A percentile compares a stretch with the other conserved stretches of the same genome.
Evolutionary conservation across 305 asterid genomes (phyloP).

Genomic region (Fraxinus xanthoxyloides): DNA sequence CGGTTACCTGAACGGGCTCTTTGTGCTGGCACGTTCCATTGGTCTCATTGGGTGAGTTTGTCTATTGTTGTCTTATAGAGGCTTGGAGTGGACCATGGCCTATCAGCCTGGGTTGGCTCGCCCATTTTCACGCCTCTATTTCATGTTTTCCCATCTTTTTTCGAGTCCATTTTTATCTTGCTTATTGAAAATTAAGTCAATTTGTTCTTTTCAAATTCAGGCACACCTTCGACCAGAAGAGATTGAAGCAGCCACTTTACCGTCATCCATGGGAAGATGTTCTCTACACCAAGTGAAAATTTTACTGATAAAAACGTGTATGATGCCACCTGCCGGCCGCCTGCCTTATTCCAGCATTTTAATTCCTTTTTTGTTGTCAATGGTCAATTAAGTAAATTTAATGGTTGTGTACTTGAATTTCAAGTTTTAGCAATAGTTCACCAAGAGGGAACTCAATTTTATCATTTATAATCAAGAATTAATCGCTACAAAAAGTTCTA

Average conservation of each 20-base stretch:
- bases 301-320: not conserved
- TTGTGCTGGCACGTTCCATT: conserved; percentile 96
- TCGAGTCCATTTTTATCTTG: conserved; percentile 5
- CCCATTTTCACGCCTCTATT: not conserved
- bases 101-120: not conserved
- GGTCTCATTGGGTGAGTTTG: conserved; percentile 96
- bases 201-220: conserved; percentile 36
- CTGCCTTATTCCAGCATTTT: not conserved
- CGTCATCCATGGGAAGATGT: conserved; percentile 99
- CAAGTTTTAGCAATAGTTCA: not conserved
- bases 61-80: not conserved
- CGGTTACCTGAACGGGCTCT: conserved; percentile 96
- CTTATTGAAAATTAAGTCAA: not conserved
- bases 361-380: not conserved
- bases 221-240: conserved; percentile 98
- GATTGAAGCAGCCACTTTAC: conserved; percentile 95
- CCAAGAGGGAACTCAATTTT: not conserved
- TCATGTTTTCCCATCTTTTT: conserved; percentile 2
- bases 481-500: not conserved
- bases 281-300: conserved; percentile 89
- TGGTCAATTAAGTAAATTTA: not conserved
- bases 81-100: not conserved
- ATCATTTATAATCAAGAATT: not conserved
- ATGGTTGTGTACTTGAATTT: not conserved
- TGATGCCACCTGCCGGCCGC: conserved; percentile 9